Evolutionary conservation across 352 stramenopile genomes (phyloP).

Genomic region (Paralagenidium karlingii): DNA sequence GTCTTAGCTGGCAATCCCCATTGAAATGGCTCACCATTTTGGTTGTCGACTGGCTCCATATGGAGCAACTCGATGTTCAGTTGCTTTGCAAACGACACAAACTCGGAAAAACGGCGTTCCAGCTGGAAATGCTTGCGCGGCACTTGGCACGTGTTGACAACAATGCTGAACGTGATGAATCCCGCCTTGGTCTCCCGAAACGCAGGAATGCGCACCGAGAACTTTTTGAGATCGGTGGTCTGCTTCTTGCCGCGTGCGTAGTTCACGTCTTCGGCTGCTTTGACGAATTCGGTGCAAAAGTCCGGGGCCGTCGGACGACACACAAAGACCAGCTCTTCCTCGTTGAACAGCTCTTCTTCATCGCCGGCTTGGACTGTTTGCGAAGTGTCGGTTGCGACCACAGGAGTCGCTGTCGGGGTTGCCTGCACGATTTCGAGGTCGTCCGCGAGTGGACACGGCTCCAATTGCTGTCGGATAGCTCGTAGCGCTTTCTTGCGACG

Average conservation of each 20-base stretch:
- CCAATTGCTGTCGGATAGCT: conserved; percentile 6
- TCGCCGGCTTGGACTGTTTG: neutral
- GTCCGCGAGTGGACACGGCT: conserved; percentile 9
- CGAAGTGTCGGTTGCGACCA: neutral
- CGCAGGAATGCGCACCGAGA: conserved; percentile 33
- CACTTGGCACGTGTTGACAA: conserved; percentile 20
- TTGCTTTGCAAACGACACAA: conserved; percentile 32
- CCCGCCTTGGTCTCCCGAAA: conserved; percentile 57
- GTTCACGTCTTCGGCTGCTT: conserved; percentile 6
- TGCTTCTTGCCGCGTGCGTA: conserved; percentile 2
- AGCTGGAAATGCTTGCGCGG: conserved; percentile 30
- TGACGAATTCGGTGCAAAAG: conserved; percentile 53
- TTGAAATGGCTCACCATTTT: conserved; percentile 9
- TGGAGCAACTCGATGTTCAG: conserved; percentile 4
- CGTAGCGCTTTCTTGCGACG: conserved; percentile 32
- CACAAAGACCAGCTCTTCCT: conserved; percentile 58
- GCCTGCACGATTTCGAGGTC: conserved; percentile 5
- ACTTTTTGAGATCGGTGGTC: conserved; percentile 15
- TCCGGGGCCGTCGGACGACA: conserved; percentile 30
- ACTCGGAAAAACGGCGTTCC: conserved; percentile 69
- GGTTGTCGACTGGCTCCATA: conserved; percentile 5
- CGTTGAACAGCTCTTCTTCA: conserved; percentile 8
- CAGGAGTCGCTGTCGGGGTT: neutral
- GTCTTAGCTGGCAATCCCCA: conserved; percentile 69
- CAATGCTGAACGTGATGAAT: conserved; percentile 49